Evolutionary conservation across 1,284 basidiomycete genomes (phyloP).

Genomic region (Puccinia hordei): DNA sequence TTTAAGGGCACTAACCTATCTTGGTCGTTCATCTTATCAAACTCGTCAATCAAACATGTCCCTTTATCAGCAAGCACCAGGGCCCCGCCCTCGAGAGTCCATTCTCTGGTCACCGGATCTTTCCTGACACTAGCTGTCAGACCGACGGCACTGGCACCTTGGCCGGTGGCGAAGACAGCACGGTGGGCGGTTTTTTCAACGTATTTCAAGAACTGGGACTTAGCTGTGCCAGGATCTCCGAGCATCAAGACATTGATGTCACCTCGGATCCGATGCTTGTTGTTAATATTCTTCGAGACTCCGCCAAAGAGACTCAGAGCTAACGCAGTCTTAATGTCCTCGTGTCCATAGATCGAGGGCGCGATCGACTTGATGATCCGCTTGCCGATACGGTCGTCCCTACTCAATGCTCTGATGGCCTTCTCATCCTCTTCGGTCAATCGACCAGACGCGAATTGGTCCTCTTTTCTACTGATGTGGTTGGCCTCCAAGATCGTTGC

Average conservation of each 20-base stretch:
- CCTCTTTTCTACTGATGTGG: constrained; percentile 67
- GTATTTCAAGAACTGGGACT: constrained; percentile 95
- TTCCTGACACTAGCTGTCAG: constrained; percentile 96
- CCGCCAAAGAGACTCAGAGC: constrained; percentile 93
- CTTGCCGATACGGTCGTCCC: constrained; percentile 88
- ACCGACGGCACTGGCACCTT: constrained; percentile 96
- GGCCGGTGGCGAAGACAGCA: constrained; percentile 96
- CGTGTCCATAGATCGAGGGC: constrained; percentile 93
- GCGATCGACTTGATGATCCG: constrained; percentile 91
- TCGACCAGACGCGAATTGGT: constrained; percentile 65
- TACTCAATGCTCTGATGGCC: constrained; percentile 82
- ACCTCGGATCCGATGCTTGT: constrained; percentile 93
- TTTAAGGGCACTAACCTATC: constrained; percentile 66
- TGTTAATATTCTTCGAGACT: constrained; percentile 93
- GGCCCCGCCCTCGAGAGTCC: constrained; percentile 97
- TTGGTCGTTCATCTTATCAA: constrained; percentile 99
- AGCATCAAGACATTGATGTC: constrained; percentile 97
- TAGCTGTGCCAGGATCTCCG: constrained; percentile 97
- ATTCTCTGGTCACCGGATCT: constrained; percentile 87
- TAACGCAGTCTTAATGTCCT: constrained; percentile 99
- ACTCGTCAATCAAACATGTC: constrained; percentile 99
- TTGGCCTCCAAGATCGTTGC: constrained; percentile 78
- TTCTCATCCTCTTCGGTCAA: constrained; percentile 97
- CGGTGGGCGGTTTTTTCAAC: constrained; percentile 94
- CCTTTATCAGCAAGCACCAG: constrained; percentile 99